A percentile compares a stretch with the other conserved stretches of the same genome.
Evolutionary conservation across 805 yeast species (phyloP).

Genomic region (Zygoascus tannicola): DNA sequence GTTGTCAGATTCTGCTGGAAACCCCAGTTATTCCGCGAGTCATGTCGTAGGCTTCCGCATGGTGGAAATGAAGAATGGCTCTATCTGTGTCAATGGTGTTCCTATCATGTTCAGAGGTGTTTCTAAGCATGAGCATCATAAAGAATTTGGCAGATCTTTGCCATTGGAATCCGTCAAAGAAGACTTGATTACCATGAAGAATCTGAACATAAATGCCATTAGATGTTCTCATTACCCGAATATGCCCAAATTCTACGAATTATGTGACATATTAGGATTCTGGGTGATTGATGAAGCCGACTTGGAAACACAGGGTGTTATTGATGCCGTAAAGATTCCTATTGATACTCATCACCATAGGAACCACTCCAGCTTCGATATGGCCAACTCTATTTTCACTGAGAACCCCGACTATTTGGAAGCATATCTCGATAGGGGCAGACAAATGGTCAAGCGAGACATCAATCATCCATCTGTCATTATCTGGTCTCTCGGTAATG

Average conservation of each 20-base stretch:
- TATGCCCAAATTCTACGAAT: conserved; percentile 27
- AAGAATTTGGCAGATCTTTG: conserved; percentile 28
- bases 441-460: conserved; percentile 28
- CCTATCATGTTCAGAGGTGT: conserved; percentile 27
- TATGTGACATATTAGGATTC: conserved; percentile 27
- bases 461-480: conserved; percentile 28
- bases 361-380: conserved; percentile 6
- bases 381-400: conserved; percentile 21
- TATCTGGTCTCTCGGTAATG: conserved; percentile 33
- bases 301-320: conserved; percentile 31
- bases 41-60: conserved; percentile 28
- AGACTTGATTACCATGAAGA: conserved; percentile 28
- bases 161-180: conserved; percentile 26
- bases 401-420: conserved; percentile 27
- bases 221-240: conserved; percentile 31
- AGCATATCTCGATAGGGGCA: conserved; percentile 30
- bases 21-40: conserved; percentile 12
- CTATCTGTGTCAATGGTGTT: conserved; percentile 26
- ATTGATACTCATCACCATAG: conserved; percentile 3
- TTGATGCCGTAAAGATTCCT: conserved; percentile 13
- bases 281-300: conserved; percentile 33
- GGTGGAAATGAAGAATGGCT: conserved; percentile 26
- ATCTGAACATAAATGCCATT: conserved; percentile 29
- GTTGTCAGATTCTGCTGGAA: conserved; percentile 7
- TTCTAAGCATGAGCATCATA: conserved; percentile 32